phyloP scores from a whole-genome alignment of 805 yeast genomes.

The Yamadazyma nakazawae region DNA sequence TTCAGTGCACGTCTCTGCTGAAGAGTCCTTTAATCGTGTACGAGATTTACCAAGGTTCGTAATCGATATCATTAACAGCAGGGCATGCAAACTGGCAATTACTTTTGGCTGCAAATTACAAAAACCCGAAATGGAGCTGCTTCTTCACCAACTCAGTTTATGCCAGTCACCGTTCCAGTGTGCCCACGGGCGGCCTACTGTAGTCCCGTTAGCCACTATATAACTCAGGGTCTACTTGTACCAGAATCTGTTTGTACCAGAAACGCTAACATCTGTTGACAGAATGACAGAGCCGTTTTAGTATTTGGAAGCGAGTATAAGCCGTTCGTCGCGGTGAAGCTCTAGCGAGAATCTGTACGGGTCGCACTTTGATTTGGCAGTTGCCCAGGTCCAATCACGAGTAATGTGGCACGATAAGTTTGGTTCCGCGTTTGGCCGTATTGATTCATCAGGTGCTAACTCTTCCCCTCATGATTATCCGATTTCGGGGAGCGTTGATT shows the following conservation, averaged over 20 bases:
- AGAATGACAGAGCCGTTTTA: too few relatives aligned
- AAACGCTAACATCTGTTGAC: too few relatives aligned
- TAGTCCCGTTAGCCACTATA: conserved; percentile 42
- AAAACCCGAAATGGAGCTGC: conserved; percentile 37
- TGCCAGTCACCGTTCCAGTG: conserved; percentile 72
- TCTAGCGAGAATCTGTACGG: too few relatives aligned
- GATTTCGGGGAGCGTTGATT: not conserved
- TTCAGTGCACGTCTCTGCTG: not conserved
- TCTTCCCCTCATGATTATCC: conserved; percentile 5
- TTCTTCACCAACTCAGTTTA: conserved; percentile 39
- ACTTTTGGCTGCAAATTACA: conserved; percentile 65
- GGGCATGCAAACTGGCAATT: conserved; percentile 66
- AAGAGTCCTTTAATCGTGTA: conserved; percentile 5
- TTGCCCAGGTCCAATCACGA: not conserved
- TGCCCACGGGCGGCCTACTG: conserved; percentile 83
- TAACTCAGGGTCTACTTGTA: too few relatives aligned
- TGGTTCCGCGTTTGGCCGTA: conserved; percentile 3
- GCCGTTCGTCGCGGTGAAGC: too few relatives aligned
- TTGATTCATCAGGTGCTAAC: not conserved
- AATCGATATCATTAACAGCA: conserved; percentile 50
- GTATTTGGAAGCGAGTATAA: too few relatives aligned
- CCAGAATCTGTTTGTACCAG: too few relatives aligned
- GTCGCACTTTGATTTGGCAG: too few relatives aligned
- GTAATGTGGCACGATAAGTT: not conserved
- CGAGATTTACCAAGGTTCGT: conserved; percentile 48